These are phyloP conservation scores for Austroboletus festivus DNA, from an alignment of 768 basidiomycete species.

Conservation along the genomic window DNA sequence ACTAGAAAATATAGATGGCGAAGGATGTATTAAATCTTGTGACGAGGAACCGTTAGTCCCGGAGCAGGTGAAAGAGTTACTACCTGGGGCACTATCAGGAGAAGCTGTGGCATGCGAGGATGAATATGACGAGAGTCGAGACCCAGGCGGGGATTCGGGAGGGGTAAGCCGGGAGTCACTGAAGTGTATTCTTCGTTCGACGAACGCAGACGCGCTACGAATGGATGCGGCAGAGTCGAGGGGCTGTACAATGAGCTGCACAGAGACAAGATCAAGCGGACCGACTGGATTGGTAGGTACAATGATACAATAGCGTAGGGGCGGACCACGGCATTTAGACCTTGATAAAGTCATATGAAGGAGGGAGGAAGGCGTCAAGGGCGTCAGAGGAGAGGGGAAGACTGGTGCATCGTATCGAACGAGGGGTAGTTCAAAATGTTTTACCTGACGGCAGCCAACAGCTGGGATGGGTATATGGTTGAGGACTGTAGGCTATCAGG, in stretches of 20 bases:
- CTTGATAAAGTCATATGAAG: slow-evolving; percentile 41
- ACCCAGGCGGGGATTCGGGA: slow-evolving; percentile 22
- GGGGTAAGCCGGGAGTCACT: slow-evolving; percentile 36
- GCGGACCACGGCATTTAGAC: slow-evolving; percentile 54
- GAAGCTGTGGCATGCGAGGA: slow-evolving; percentile 26
- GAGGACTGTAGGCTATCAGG: slow-evolving; percentile 48
- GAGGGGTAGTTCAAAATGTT: slow-evolving; percentile 70
- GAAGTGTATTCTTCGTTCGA: slow-evolving; percentile 72
- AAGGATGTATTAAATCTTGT: slow-evolving; percentile 19
- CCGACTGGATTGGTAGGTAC: slow-evolving; percentile 59
- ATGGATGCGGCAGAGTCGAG: slow-evolving; percentile 54
- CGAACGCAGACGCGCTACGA: slow-evolving; percentile 58
- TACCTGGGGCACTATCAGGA: slow-evolving; percentile 25
- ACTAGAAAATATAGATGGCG: slow-evolving; percentile 23
- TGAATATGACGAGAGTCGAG: slow-evolving; percentile 15
- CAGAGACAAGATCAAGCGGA: slow-evolving; percentile 68
- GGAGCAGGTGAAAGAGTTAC: slow-evolving; percentile 6
- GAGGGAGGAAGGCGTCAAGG: slow-evolving; percentile 33
- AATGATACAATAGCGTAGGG: slow-evolving; percentile 58
- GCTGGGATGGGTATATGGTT: slow-evolving; percentile 61
- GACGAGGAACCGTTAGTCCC: slow-evolving; percentile 14
- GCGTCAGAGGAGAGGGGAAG: slow-evolving; percentile 32
- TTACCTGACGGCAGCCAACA: slow-evolving; percentile 65
- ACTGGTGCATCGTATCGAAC: slow-evolving; percentile 63
- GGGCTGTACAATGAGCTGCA: slow-evolving; percentile 61